Base-by-base conservation (phyloP, 2,329 filamentous ascomycete genomes). In the Fusarium agapanthi region DNA sequence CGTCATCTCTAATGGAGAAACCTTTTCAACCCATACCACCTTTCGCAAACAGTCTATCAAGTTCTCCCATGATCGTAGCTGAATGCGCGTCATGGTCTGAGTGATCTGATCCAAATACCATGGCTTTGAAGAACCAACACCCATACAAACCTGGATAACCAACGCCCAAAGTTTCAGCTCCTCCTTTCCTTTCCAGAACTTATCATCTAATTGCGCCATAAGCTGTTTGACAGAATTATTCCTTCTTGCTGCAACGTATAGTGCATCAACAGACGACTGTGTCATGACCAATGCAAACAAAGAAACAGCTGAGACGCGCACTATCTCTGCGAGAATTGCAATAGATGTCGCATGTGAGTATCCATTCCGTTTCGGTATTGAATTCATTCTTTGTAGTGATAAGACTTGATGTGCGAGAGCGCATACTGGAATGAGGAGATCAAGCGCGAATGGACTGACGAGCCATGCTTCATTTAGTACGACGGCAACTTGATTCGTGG, bases 101-200 rank as follows among this genome's bases (percentile, higher is more conserved):
- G 28, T 43, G 16, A 76, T 62, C 45, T 65, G 37, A 15, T 59
- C 58, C 22, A 75, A 7, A 18, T 62, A 66, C 71, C 72, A 74
- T 0, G n/a, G 1, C 26, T 66, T 67, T 5, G 24, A 30, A n/a
- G 22, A n/a, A 5, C 61, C 51, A 16, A 30, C 44, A 13, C 71
- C 61, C 30, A 68, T 56, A 7, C 67, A 57, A 4, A 40, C 20
- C 13, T 73, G 71, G 5, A 74, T 50, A 1, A 65, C 65, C 14
- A 76, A 24, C 6, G 69, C 57, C 73, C 73, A 77, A 7, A 75
- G 15, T 44, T 50, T 61, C 8, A 75, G 10, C 0, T 71, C 38
- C 2, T 62, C 55, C 16, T 48, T 65, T 2, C 47, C 64, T 11
- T 18, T 22, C 72, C 74, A 74, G 9, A 53, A 8, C 3, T 14